phyloP scores from a whole-genome alignment of 2,329 filamentous ascomycete species.

The Arthrocladium fulminans region DNA sequence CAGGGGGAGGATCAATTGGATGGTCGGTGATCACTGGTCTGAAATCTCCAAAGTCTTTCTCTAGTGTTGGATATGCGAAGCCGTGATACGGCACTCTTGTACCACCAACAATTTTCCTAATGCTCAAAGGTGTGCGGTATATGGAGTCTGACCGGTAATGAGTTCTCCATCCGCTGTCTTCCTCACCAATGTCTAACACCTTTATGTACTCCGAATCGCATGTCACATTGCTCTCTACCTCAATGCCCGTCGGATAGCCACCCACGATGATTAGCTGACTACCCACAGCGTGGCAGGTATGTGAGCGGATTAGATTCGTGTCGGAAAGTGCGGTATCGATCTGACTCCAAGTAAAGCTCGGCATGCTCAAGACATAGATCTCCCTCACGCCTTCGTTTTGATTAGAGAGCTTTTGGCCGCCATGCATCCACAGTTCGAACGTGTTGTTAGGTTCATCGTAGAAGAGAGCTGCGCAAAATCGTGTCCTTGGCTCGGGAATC shows the following conservation, averaged over 20 bases:
- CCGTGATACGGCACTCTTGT: background rate
- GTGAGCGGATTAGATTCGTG: constrained; percentile 1
- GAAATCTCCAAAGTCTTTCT: background rate
- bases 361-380: constrained; percentile 9
- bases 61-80: background rate
- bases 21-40: background rate
- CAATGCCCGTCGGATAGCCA: constrained; percentile 5
- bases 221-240: background rate
- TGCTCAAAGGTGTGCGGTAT: constrained; percentile 1
- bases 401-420: constrained; percentile 2
- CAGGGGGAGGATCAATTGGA: background rate
- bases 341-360: constrained; percentile 5
- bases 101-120: background rate
- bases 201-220: constrained; percentile 7
- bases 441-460: constrained; percentile 5
- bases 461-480: constrained; percentile 8
- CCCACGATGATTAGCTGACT: constrained; percentile 8
- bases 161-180: background rate
- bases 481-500: constrained; percentile 7
- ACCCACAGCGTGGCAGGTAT: constrained; percentile 9
- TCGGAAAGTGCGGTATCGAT: background rate
- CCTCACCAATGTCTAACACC: constrained; percentile 5
- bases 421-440: constrained; percentile 7
- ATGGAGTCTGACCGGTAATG: background rate
- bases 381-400: background rate